A percentile compares a stretch with the other conserved stretches of the same genome.
These are phyloP conservation scores for Sphagnum magellanicum DNA, from an alignment of 228 moss, liverwort and hornwort species.

Conservation along the genomic window DNA sequence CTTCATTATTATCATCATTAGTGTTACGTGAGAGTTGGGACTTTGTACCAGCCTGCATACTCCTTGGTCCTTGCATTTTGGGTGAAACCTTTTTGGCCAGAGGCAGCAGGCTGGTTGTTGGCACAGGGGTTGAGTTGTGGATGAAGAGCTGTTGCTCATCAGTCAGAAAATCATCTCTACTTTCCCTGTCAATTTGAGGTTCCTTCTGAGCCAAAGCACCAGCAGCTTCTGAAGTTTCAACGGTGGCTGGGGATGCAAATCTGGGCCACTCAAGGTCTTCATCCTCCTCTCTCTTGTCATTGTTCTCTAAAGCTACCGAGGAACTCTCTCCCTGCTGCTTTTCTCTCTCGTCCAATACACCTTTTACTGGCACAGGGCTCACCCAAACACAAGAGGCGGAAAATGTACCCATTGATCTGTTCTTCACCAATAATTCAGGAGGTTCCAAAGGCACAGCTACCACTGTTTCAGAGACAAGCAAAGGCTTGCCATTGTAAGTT, in stretches of 20 bases:
- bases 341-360: conserved; percentile 17
- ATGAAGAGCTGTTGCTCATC: conserved; percentile 7
- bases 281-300: conserved; percentile 14
- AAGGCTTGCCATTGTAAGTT: conserved; percentile 44
- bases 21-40: conserved; percentile 23
- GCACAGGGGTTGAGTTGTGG: conserved; percentile 44
- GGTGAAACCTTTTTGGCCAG: conserved; percentile 22
- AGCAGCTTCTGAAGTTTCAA: conserved; percentile 47
- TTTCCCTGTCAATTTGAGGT: conserved; percentile 39
- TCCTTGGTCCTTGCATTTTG: conserved; percentile 40
- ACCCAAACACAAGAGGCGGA: conserved; percentile 36
- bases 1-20: conserved; percentile 23
- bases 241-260: conserved; percentile 54
- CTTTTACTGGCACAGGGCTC: conserved; percentile 19
- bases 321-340: conserved; percentile 24
- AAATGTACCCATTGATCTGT: conserved; percentile 13
- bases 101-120: conserved; percentile 42
- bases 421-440: conserved; percentile 9
- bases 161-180: conserved; percentile 31
- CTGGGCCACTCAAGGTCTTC: conserved; percentile 34
- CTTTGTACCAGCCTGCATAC: conserved; percentile 24
- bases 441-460: neutral
- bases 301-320: conserved; percentile 18
- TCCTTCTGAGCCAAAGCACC: conserved; percentile 38
- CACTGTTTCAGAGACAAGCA: conserved; percentile 27